Conservation (phyloP, 2,329 filamentous ascomycete genomes). For the Phialophora tarda region DNA sequence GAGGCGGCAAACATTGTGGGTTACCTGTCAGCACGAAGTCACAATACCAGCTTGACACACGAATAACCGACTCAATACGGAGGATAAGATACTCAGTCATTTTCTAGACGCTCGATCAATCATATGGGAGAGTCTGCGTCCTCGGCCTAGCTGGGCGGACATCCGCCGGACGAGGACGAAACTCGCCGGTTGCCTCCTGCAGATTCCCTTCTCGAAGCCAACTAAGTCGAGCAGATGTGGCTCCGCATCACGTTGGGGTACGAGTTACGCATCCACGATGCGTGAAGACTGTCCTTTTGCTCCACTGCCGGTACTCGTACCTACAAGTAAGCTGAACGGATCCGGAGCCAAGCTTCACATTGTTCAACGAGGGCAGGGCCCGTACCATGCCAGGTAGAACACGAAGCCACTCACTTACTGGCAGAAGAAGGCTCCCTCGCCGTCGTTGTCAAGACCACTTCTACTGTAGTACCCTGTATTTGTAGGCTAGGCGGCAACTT, state of each 20-base stretch:
- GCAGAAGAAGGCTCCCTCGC: no score
- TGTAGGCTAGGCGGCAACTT: background rate
- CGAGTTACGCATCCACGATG: no score
- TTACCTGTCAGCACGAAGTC: background rate
- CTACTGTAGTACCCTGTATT: background rate
- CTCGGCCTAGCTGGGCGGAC: background rate
- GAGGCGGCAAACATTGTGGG: background rate
- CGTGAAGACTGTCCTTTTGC: slow-evolving; percentile 2
- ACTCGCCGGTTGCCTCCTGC: background rate
- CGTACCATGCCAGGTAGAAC: no score
- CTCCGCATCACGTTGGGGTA: background rate
- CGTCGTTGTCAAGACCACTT: no score
- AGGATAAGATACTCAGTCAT: background rate
- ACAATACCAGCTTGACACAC: background rate
- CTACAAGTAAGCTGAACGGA: background rate
- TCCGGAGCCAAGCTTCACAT: background rate
- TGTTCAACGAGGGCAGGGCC: background rate
- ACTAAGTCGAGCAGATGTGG: background rate
- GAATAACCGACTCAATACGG: background rate
- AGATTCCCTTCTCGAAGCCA: background rate
- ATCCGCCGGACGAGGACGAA: background rate
- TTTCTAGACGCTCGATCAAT: background rate
- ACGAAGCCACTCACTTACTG: no score
- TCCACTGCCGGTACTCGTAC: background rate
- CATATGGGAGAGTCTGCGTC: background rate